Conservation (phyloP, 2,329 filamentous ascomycete genomes). For the Grosmannia serpens region DNA sequence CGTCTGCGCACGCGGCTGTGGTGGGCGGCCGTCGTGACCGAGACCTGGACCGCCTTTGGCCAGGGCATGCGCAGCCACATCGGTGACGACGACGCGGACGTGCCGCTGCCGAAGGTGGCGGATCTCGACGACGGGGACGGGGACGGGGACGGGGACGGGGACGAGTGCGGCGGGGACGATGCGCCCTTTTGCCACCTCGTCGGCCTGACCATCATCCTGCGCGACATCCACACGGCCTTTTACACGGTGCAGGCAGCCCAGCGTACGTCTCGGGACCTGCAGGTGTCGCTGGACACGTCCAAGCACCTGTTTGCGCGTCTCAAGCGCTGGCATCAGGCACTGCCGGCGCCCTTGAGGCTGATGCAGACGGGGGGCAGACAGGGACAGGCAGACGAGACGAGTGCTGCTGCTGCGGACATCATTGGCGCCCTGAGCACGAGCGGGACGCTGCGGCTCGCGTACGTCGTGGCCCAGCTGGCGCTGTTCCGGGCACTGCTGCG, state of each 20-base stretch:
- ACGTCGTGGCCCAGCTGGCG: slow-evolving; percentile 2
- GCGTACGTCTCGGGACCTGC: neutral
- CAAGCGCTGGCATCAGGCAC: slow-evolving; percentile 1
- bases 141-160: neutral
- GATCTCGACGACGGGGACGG: neutral
- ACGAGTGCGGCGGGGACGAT: neutral
- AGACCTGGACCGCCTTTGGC: slow-evolving; percentile 5
- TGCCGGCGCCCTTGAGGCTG: neutral
- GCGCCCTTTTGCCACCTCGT: neutral
- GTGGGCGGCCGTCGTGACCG: slow-evolving; percentile 4
- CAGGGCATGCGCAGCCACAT: slow-evolving; percentile 7
- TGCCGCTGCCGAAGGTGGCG: neutral
- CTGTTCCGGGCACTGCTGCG: slow-evolving; percentile 3
- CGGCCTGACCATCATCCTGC: slow-evolving; percentile 2
- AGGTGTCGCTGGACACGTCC: neutral
- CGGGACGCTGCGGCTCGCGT: slow-evolving; percentile 1
- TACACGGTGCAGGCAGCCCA: slow-evolving; percentile 2
- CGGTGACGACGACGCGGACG: neutral
- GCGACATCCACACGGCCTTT: slow-evolving; percentile 1
- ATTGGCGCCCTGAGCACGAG: neutral
- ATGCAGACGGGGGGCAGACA: neutral
- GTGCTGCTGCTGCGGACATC: neutral
- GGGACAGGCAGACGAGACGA: neutral
- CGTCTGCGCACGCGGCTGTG: slow-evolving; percentile 4
- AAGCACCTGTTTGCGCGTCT: neutral